phyloP scores from a whole-genome alignment of 345 rosid species.

The Pelargonium nanum region DNA sequence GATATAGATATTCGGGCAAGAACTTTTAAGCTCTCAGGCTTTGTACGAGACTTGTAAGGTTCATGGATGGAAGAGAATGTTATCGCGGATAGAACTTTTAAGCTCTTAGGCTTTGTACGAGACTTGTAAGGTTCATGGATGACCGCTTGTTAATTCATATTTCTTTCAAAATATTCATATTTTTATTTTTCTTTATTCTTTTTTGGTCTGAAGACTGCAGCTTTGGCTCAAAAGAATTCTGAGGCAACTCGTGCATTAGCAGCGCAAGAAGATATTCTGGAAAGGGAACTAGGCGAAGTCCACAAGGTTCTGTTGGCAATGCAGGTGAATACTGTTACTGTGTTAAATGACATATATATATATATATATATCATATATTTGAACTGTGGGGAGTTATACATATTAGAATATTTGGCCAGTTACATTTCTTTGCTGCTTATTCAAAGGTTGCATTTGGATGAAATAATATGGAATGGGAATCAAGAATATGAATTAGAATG shows the following conservation, averaged over 20 bases:
- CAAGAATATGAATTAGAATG: too few species aligned
- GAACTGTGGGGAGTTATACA: neutral
- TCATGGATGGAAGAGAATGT: neutral
- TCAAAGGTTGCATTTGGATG: too few species aligned
- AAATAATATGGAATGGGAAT: too few species aligned
- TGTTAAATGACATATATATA: slow-evolving; percentile 4
- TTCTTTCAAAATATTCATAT: slow-evolving; percentile 1
- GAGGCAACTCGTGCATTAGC: slow-evolving; percentile 84
- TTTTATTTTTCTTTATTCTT: slow-evolving; percentile 5
- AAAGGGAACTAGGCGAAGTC: slow-evolving; percentile 85
- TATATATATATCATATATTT: slow-evolving; percentile 1
- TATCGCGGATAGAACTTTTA: too few species aligned
- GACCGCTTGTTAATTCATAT: slow-evolving; percentile 2
- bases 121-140: neutral
- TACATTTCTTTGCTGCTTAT: too few species aligned
- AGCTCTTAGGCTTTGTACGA: neutral
- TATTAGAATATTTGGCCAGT: too few species aligned
- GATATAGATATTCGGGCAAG: neutral
- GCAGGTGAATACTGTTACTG: slow-evolving; percentile 49
- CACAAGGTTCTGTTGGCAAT: slow-evolving; percentile 89
- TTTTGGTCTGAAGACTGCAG: slow-evolving; percentile 52
- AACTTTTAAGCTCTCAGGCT: neutral
- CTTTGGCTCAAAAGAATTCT: slow-evolving; percentile 89
- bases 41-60: neutral
- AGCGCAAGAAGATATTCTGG: slow-evolving; percentile 67